A percentile compares a stretch with the other conserved stretches of the same genome.
phyloP scores from a whole-genome alignment of 2,329 filamentous ascomycete genomes.

The Fusarium domesticum region DNA sequence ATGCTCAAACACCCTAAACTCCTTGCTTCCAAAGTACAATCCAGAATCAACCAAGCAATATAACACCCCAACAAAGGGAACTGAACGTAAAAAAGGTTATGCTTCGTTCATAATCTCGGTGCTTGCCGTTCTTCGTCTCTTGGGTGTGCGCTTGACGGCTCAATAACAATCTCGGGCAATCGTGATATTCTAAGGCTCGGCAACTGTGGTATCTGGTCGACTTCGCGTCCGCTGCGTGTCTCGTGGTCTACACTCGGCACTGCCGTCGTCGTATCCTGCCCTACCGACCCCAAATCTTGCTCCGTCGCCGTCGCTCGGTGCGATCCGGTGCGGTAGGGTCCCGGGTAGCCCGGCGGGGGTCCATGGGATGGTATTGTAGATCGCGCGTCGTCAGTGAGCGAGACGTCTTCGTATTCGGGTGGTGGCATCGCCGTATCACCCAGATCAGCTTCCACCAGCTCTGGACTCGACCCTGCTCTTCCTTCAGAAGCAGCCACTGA shows the following conservation, averaged over 20 bases:
- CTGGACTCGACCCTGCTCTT: slow-evolving; percentile 50
- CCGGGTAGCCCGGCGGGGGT: slow-evolving; percentile 52
- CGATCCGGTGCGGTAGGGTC: slow-evolving; percentile 33
- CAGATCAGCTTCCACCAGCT: slow-evolving; percentile 51
- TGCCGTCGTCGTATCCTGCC: slow-evolving; percentile 2
- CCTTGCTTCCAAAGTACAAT: slow-evolving; percentile 1
- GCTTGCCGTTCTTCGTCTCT: slow-evolving; percentile 17
- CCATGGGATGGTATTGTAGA: slow-evolving; percentile 44
- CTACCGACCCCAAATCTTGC: slow-evolving; percentile 15
- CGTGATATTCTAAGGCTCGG: slow-evolving; percentile 49
- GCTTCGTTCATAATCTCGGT: slow-evolving; percentile 10
- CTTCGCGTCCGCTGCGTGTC: slow-evolving; percentile 29
- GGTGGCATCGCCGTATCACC: slow-evolving; percentile 49
- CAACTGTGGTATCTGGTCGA: slow-evolving; percentile 45
- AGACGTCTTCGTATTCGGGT: slow-evolving; percentile 54
- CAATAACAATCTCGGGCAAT: slow-evolving; percentile 58
- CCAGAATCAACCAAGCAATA: slow-evolving; percentile 1
- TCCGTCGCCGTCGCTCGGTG: slow-evolving; percentile 22
- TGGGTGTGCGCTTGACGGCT: slow-evolving; percentile 43
- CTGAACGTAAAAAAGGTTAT: neutral
- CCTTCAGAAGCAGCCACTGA: slow-evolving; percentile 45
- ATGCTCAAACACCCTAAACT: neutral
- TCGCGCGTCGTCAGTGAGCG: slow-evolving; percentile 40
- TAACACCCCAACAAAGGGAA: neutral
- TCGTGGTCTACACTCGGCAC: neutral